Base-by-base conservation (phyloP, 352 stramenopile genomes). In the Phytopythium mirpurense region DNA sequence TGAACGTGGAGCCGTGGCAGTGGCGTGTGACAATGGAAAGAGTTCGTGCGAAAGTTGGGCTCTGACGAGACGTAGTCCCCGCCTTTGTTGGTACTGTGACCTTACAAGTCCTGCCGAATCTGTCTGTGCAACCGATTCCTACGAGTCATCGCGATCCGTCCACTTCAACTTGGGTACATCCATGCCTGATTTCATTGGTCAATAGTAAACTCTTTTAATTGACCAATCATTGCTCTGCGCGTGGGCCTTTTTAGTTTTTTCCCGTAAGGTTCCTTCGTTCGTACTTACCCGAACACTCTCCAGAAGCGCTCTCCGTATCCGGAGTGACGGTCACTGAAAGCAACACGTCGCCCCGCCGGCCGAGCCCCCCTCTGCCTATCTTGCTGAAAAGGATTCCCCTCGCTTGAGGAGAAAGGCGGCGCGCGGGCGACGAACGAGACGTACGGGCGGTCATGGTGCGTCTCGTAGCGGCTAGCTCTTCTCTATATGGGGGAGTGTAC, bases 91-190 rank as follows among this genome's bases (percentile, higher is more conserved):
- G n/a, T n/a, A n/a, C n/a, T n/a, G n/a, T n/a, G n/a, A 32, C 29
- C 29, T 32, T 32, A 5, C 29, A 32, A 9, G 29, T 32, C 29
- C 29, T 32, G 9, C 29, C 5, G 29, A 32, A 32, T 5, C 29
- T 5, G 9, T 32, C 29, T 32, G 5, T 9, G 29, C 29, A 10
- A 9, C 29, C 29, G 29, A 32, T n/a, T n/a, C n/a, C n/a, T n/a
- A n/a, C n/a, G n/a, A n/a, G n/a, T n/a, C n/a, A n/a, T 35, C 26
- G 24, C 23, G 14, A 19, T 23, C n/a, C n/a, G n/a, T 48, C 29
- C 46, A 54, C 47, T 54, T 54, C 47, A 54, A 54, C 47, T 54
- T 54, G 47, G n/a, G n/a, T n/a, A n/a, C n/a, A n/a, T n/a, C 34
- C 14, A 7, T 31, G 4, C 29, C 23, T n/a, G 4, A 15, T 24